Percentiles rank a stretch among this genome's conserved stretches.
phyloP scores from a whole-genome alignment of 1,139 yeast species.

The Saccharomyces hybrid region DNA sequence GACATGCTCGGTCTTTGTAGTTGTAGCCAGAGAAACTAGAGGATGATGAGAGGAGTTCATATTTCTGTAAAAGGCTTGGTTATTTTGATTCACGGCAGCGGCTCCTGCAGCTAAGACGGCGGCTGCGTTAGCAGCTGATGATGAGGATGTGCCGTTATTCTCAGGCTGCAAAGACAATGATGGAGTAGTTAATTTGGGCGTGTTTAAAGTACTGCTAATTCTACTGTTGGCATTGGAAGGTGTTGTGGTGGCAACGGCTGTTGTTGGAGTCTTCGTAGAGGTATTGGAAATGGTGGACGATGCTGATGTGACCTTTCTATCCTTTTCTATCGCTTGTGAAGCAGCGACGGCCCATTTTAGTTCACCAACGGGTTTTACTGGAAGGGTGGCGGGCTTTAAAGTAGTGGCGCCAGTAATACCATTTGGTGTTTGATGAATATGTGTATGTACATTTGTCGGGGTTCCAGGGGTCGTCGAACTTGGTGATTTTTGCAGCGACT shows the following conservation, averaged over 20 bases:
- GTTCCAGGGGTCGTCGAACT: slow-evolving; percentile 4
- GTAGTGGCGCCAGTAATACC: slow-evolving; percentile 36
- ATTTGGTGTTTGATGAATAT: slow-evolving; percentile 27
- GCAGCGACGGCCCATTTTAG: slow-evolving; percentile 70
- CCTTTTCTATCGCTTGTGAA: slow-evolving; percentile 36
- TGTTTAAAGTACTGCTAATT: slow-evolving; percentile 9
- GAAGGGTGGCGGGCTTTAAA: slow-evolving; percentile 61
- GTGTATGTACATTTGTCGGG: slow-evolving; percentile 23
- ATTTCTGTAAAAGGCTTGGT: slow-evolving; percentile 17
- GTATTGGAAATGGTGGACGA: slow-evolving; percentile 13
- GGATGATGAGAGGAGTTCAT: not conserved
- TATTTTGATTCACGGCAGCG: slow-evolving; percentile 21
- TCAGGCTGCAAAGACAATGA: slow-evolving; percentile 7
- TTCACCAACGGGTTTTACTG: slow-evolving; percentile 55
- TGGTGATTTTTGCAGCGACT: slow-evolving; percentile 5
- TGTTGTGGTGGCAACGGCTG: slow-evolving; percentile 12
- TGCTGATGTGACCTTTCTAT: slow-evolving; percentile 12
- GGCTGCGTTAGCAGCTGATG: slow-evolving; percentile 17
- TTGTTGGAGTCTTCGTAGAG: slow-evolving; percentile 9
- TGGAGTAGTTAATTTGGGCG: slow-evolving; percentile 16
- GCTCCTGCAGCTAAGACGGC: slow-evolving; percentile 26
- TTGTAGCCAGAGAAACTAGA: not conserved
- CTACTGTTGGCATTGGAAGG: slow-evolving; percentile 12
- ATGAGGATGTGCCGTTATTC: slow-evolving; percentile 4
- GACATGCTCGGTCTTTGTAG: not conserved